Evolutionary conservation across 768 basidiomycete species (phyloP), one percentile per base, ranked within the genome.

Genomic region (button mushroom (Agaricus bisporus)): DNA sequence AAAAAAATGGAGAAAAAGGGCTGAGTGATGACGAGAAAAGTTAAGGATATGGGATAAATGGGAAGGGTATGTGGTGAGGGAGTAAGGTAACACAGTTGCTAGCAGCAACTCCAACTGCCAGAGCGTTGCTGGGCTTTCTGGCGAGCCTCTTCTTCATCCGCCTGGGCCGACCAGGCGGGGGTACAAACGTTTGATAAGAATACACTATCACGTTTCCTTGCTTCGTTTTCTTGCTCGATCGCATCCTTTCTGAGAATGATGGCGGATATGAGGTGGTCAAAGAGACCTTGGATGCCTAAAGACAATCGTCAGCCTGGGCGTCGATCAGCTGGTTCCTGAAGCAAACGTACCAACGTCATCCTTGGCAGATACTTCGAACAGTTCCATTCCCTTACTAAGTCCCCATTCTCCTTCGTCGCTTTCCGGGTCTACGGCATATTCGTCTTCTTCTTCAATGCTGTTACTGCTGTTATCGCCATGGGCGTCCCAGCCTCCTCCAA

Each of bases 361-460:
- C 69, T 94, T 94, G 49, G 94, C 88, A 41, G 91, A 94, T 17
- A 95, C 91, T 65, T 95, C 91, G 59, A 89, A 91, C 15, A 95
- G 77, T 63, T 88, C 87, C 83, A 94, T 91, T 57, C 83, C 87
- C 64, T 86, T 87, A 64, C 77, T 82, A 37, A 88, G 74, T 5
- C 88, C 87, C 86, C 88, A 90, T 63, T 87, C 86, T 38, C 72
- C 71, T 54, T 81, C 80, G 32, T 80, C 75, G 7, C 71, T 70
- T 17, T 78, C 79, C 12, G 70, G 74, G 36, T 86, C 78, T 48
- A 80, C 80, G n/a, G 71, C 75, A 36, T 85, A 78, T 48, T 81
- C 81, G 17, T 88, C 84, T 41, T 81, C 81, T 65, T 83, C 86
- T 43, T 80, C 76, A 49, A 82, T 71, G 64, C 85, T 86, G 56